Conservation (phyloP, 2,329 filamentous ascomycete genomes). For the Davidsoniella eucalypti region DNA sequence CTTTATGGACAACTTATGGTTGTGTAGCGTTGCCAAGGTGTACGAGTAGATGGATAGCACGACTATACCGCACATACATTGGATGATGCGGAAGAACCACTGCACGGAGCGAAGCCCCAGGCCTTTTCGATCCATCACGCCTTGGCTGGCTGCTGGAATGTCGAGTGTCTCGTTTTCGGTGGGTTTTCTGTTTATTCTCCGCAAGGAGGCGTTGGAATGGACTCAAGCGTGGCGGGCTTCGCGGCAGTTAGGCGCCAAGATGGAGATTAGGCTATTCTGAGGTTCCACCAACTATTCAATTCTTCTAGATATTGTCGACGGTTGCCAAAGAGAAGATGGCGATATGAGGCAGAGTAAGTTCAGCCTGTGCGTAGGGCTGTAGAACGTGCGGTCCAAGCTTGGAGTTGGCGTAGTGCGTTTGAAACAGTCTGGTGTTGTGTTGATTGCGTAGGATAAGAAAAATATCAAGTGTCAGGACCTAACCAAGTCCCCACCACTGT, state of each 20-base stretch:
- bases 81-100: constrained; percentile 55
- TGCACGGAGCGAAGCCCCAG: constrained; percentile 45
- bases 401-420: too few relatives aligned
- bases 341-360: too few relatives aligned
- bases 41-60: constrained; percentile 70
- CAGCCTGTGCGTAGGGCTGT: too few relatives aligned
- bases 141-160: background rate
- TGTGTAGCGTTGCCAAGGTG: constrained; percentile 58
- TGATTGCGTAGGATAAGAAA: too few relatives aligned
- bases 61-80: constrained; percentile 56
- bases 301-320: too few relatives aligned
- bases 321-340: too few relatives aligned
- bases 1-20: constrained; percentile 46
- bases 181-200: background rate
- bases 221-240: background rate
- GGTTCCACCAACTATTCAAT: too few relatives aligned
- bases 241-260: background rate
- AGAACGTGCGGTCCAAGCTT: too few relatives aligned
- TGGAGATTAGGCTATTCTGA: background rate
- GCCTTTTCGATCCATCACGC: constrained; percentile 6
- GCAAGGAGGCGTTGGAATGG: background rate
- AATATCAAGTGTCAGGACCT: too few relatives aligned
- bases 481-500: too few relatives aligned
- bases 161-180: background rate
- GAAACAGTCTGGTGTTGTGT: too few relatives aligned